A percentile compares a stretch with the other conserved stretches of the same genome.
Evolutionary conservation across 768 basidiomycete genomes (phyloP).

Genomic region (Suillus discolor): DNA sequence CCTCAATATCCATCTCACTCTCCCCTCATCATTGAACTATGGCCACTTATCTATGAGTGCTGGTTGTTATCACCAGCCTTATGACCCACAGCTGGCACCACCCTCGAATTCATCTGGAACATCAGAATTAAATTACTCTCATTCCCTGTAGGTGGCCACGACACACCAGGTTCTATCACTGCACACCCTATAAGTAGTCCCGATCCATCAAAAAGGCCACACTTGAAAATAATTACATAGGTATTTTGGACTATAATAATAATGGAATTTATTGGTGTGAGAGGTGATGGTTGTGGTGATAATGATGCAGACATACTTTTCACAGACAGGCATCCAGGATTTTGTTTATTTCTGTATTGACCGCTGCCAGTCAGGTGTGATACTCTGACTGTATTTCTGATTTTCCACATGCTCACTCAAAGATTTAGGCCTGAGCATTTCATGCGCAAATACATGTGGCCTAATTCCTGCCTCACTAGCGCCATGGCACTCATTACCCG

Average conservation of each 20-base stretch:
- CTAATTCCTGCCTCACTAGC: constrained; percentile 85
- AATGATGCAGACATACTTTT: background rate
- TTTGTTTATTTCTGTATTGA: background rate
- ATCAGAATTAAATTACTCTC: background rate
- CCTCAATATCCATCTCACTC: background rate
- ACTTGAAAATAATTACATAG: background rate
- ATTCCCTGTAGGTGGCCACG: background rate
- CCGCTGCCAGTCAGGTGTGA: constrained; percentile 29
- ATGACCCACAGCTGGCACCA: constrained; percentile 1
- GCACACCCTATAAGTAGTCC: background rate
- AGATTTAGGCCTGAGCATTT: constrained; percentile 69
- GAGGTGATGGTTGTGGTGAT: background rate
- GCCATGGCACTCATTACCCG: constrained; percentile 77
- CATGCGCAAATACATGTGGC: constrained; percentile 90
- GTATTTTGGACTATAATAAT: background rate
- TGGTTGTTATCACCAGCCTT: background rate
- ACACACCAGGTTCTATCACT: background rate
- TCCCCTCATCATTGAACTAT: background rate
- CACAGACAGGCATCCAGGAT: background rate
- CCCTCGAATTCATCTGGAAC: background rate
- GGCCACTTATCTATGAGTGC: background rate
- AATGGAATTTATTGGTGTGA: background rate
- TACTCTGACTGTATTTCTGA: constrained; percentile 48
- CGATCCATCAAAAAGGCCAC: background rate
- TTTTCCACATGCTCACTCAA: constrained; percentile 10